Base-by-base conservation (phyloP, 768 basidiomycete genomes). In the Omphalotus guepiniiformis region DNA sequence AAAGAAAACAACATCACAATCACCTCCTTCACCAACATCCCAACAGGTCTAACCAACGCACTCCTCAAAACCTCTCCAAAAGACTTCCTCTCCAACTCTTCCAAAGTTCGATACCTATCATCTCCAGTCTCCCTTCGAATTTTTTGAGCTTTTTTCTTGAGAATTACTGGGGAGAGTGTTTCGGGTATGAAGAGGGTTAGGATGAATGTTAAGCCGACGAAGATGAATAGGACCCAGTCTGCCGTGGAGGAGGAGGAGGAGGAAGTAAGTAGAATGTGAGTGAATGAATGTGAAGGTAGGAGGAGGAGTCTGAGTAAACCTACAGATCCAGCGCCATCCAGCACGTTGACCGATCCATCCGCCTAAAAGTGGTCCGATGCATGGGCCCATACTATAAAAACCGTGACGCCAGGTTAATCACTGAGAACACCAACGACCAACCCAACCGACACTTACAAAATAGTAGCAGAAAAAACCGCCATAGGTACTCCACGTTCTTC, bases 291-390 rank as follows among this genome's bases (percentile, higher is more conserved):
- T n/a, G n/a, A n/a, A 27, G 25, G 29, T n/a, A 29, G 37, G 13
- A 39, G 26, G 40, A 12, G 13, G 18, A 21, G 13, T 32, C 34
- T 16, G 6, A n/a, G n/a, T n/a, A n/a, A 15, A 56, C 61, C 34
- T 50, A 67, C 70, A 78, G 22, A 76, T 66, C 69, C 69, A 73
- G 38, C 70, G 55, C 71, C 71, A 73, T 0, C 74, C 74, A n/a
- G 64, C 64, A n/a, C 58, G 52, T 53, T 71, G 61, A 4, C 72
- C 69, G 44, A 75, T 76, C 58, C 67, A 72, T 2, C 73, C 71
- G 28, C 75, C 76, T 25, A 77, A 55, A 54, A 81, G 64, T 0
- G 79, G 79, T 1, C 77, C 77, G 25, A 75, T 19, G 25, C 70
- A 71, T 0, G 75, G 75, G 8, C 73, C 76, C 11, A 74, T 62